Conservation (phyloP, 306 rosid genomes). For the Cucurbita pepo region DNA sequence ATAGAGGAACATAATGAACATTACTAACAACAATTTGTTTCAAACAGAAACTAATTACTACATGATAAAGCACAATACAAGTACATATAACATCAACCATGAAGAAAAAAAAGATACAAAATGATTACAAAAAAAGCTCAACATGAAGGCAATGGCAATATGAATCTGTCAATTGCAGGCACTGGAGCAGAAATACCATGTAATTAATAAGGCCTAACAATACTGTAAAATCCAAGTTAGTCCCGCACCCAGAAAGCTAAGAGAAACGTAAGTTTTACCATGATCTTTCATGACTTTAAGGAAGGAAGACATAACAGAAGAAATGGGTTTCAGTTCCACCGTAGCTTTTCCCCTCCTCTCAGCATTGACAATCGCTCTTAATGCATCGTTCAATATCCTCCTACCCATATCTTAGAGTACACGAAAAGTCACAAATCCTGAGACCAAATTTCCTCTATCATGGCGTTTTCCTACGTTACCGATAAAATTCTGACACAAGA, state of each 20-base stretch:
- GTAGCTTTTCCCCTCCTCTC: constrained; percentile 58
- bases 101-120: background rate
- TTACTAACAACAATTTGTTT: no score
- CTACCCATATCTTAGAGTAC: constrained; percentile 44
- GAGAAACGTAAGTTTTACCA: constrained; percentile 21
- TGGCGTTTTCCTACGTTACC: background rate
- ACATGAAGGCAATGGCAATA: background rate
- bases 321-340: constrained; percentile 62
- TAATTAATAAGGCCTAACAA: background rate
- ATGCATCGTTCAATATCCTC: constrained; percentile 64
- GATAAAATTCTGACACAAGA: background rate
- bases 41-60: no score
- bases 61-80: no score
- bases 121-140: background rate
- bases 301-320: constrained; percentile 65
- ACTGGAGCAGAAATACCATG: background rate
- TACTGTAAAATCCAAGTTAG: background rate
- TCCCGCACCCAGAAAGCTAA: background rate
- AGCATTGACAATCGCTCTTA: constrained; percentile 67
- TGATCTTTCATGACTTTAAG: constrained; percentile 69
- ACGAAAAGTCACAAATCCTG: background rate
- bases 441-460: background rate
- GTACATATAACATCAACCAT: background rate
- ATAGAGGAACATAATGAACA: no score
- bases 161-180: background rate